These are phyloP conservation scores for Sporothrix curviconia DNA, from an alignment of 2,329 filamentous ascomycete genomes.

Conservation along the genomic window DNA sequence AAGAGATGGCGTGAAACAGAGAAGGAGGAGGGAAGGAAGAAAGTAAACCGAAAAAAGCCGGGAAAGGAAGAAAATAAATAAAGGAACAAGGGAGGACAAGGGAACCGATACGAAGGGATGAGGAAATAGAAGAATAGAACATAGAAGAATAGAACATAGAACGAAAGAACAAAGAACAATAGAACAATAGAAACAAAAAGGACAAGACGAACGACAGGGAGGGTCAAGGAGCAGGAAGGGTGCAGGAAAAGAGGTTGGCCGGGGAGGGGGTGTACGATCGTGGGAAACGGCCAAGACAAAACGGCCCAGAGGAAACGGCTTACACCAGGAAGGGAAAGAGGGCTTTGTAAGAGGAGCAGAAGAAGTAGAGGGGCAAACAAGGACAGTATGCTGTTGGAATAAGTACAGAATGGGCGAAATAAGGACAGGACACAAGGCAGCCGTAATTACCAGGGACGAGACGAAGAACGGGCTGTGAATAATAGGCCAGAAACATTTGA, in stretches of 20 bases:
- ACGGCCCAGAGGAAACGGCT: too few relatives aligned
- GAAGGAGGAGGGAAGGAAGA: background rate
- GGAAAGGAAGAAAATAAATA: constrained; percentile 1
- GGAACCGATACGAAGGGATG: background rate
- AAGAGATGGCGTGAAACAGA: background rate
- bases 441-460: too few relatives aligned
- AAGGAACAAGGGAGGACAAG: background rate
- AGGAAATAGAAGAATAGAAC: constrained; percentile 3
- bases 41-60: background rate
- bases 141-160: background rate
- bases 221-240: background rate
- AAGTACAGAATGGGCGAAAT: too few relatives aligned
- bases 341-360: too few relatives aligned
- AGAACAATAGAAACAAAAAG: background rate
- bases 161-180: background rate
- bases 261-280: too few relatives aligned
- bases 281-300: background rate
- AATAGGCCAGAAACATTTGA: background rate
- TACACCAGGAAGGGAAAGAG: too few relatives aligned
- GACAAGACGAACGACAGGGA: background rate
- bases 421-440: too few relatives aligned
- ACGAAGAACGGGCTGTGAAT: background rate
- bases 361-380: too few relatives aligned
- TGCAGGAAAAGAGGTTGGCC: background rate
- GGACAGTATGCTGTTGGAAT: too few relatives aligned